These are phyloP conservation scores for Rhizoclosmatium globosum DNA, from an alignment of 192 early-diverging fungal genomes.

Conservation along the genomic window DNA sequence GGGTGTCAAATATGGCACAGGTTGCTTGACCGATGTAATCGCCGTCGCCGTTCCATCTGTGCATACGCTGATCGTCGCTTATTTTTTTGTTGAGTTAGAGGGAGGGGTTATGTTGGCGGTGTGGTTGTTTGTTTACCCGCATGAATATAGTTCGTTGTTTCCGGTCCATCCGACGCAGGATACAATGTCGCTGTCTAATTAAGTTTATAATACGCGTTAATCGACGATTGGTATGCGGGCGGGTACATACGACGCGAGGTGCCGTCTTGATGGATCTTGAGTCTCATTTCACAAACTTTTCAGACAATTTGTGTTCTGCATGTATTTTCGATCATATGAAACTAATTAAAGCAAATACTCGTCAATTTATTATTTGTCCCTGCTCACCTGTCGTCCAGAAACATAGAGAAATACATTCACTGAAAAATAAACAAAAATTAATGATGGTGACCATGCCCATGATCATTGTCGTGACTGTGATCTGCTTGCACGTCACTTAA, in stretches of 20 bases:
- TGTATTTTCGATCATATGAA: background rate
- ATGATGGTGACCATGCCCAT: background rate
- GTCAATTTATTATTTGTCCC: too few relatives aligned
- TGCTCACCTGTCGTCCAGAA: too few relatives aligned
- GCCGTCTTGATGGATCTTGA: constrained; percentile 48
- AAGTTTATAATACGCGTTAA: background rate
- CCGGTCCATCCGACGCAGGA: constrained; percentile 63
- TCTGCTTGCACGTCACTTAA: too few relatives aligned
- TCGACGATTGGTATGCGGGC: background rate
- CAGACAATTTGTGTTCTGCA: background rate
- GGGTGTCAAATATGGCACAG: constrained; percentile 43
- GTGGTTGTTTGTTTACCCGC: constrained; percentile 43
- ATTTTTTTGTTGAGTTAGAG: background rate
- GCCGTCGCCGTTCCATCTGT: constrained; percentile 64
- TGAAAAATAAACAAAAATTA: background rate
- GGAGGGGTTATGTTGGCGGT: background rate
- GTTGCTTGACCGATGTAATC: constrained; percentile 50
- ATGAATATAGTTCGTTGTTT: constrained; percentile 68
- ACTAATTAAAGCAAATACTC: too few relatives aligned
- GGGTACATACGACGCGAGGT: constrained; percentile 40
- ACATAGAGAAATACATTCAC: background rate
- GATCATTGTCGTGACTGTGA: background rate
- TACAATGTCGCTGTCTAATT: constrained; percentile 59
- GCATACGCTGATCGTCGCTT: constrained; percentile 61
- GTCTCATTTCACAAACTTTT: constrained; percentile 42